Evolutionary conservation across 108 stramenopile species (phyloP), one percentile per base, ranked within the genome.

Genomic region (Discostella pseudostelligera): DNA sequence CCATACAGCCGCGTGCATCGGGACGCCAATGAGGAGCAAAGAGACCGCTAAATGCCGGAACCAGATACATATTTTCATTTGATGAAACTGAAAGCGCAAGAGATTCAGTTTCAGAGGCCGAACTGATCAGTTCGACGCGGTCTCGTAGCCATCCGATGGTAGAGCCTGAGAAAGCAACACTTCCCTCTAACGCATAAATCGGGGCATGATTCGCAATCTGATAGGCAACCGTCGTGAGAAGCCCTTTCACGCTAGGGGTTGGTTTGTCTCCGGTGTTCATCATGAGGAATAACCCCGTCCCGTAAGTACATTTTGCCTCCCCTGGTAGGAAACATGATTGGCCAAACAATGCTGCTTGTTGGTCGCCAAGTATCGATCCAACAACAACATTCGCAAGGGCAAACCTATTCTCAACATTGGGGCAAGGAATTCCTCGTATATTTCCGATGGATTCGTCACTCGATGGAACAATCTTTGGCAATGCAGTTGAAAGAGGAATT

Each of bases 101-200:
- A 8, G 62, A 70, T 81, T 98, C 96, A 25, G 89, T 82, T 54
- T 98, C 97, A 10, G 94, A 56, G 10, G 96, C 91, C 28, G 74
- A 58, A 14, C 74, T 13, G 55, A 98, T 90, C 24, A 99, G 77
- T 55, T 82, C 60, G 1, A 98, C 75, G 63, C 95, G 96, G 80
- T 99, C 99, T 21, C 97, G 83, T 14, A 97, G 77, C 99, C 99
- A 98, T 81, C 97, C 95, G 36, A 99, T 87, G 25, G 95, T 87
- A 26, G 84, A 84, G 13, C 98, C 99, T n/a, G 86, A 85, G 62
- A 93, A 92, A 16, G 92, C 88, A 10, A 99, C 96, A 20, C 84
- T 78, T 6, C 99, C 99, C 80, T 99, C 99, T 35, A 99, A 64
- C 12, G 97, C 98, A 66, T 99, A 99, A 0, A 98, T 87, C 8